Evolutionary conservation across 305 asterid genomes (phyloP), one percentile per base, ranked within the genome.

Genomic region (Fraxinus platypoda): DNA sequence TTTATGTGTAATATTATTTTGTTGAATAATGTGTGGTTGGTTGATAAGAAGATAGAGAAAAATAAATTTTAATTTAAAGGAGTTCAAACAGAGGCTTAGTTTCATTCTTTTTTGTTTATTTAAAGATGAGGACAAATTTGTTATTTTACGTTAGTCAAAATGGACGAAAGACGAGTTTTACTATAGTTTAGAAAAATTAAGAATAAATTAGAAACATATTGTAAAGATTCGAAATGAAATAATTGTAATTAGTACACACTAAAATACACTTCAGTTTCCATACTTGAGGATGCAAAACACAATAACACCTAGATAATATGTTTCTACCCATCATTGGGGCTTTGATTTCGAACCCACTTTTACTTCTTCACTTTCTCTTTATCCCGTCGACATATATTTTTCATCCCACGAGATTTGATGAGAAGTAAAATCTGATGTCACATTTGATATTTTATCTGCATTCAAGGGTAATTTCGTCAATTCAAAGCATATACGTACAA

Each of bases 251-350:
- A 80, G 34, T 78, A 75, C 52, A 81, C 83, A 8, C 30, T 59
- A 38, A 82, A 84, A 84, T 82, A 19, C 84, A 82, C 82, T 75
- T 82, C 0, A 76, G 78, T 64, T 80, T 66, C 84, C 71, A 64
- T 80, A 2, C 9, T 5, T 12, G 46, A 30, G 41, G 74, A 85
- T 34, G 38, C 43, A 77, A 80, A 85, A 82, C 87, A 87, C 62
- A 85, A 81, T 88, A 85, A 83, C 70, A 77, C 88, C 86, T 85
- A 78, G 87, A 88, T 41, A 41, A 41, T 41, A 41, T 41, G 15
- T 41, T 11, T 41, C 52, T 41, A 11, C 70, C 82, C 86, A 85
- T 81, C 81, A 84, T 82, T 72, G 87, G 88, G 90, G 82, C 90
- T 87, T 87, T 82, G 59, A 85, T 33, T 33, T 71, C 43, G 46